phyloP scores from a whole-genome alignment of 225 moss, liverwort and hornwort genomes.

The Sphagnum tenellum region DNA sequence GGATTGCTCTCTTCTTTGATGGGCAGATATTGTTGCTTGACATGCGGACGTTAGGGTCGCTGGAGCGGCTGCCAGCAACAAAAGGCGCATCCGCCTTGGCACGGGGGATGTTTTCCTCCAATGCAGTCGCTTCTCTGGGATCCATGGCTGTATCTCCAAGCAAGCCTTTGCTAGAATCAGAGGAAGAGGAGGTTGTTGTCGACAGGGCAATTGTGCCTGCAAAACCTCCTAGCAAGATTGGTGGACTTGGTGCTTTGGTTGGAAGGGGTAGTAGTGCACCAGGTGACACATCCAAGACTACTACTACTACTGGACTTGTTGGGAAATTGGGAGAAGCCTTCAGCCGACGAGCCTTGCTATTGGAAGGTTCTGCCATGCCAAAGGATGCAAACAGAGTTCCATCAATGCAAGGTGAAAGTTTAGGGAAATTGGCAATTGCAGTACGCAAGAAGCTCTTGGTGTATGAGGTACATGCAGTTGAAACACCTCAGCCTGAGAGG shows the following conservation, averaged over 20 bases:
- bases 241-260: not conserved
- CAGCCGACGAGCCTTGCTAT: slow-evolving; percentile 37
- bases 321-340: slow-evolving; percentile 35
- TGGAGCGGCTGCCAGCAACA: slow-evolving; percentile 60
- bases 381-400: slow-evolving; percentile 18
- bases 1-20: slow-evolving; percentile 81
- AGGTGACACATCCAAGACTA: not conserved
- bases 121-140: slow-evolving; percentile 12
- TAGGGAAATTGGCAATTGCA: slow-evolving; percentile 68
- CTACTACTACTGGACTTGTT: slow-evolving; percentile 18
- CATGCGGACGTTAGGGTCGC: slow-evolving; percentile 53
- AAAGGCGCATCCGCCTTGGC: slow-evolving; percentile 77
- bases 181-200: not conserved
- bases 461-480: slow-evolving; percentile 57
- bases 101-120: slow-evolving; percentile 30
- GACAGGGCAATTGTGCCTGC: too few species aligned
- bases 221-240: too few species aligned
- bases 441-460: slow-evolving; percentile 72
- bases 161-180: slow-evolving; percentile 6
- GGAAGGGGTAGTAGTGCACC: too few species aligned
- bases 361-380: slow-evolving; percentile 19
- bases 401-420: slow-evolving; percentile 20
- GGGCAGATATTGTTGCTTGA: slow-evolving; percentile 77
- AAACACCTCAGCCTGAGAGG: slow-evolving; percentile 38
- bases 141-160: slow-evolving; percentile 8